Conservation (phyloP, 1,284 basidiomycete species). For the Butyriboletus appendiculatus region DNA sequence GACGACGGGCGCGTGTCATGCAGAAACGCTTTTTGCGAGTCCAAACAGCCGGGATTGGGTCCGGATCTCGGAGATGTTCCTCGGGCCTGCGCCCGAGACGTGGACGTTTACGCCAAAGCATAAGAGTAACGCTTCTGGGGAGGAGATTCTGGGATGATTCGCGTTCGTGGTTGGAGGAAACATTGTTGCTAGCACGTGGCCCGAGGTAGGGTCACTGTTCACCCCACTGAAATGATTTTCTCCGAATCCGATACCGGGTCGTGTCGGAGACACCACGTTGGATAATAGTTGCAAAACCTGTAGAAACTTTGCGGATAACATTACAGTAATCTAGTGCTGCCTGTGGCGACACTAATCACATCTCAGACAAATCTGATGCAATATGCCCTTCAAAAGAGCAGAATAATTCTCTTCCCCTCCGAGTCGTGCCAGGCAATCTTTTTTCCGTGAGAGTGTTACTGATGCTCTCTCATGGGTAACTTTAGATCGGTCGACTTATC, state of each 20-base stretch:
- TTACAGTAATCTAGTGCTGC: background rate
- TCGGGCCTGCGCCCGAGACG: conserved; percentile 66
- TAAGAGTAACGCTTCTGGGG: conserved; percentile 67
- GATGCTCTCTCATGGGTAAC: background rate
- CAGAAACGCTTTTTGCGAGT: conserved; percentile 85
- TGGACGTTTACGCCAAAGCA: conserved; percentile 77
- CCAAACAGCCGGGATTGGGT: conserved; percentile 91
- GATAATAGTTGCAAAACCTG: background rate
- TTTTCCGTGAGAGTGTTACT: conserved; percentile 1
- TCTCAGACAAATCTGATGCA: no score
- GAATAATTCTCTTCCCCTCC: background rate
- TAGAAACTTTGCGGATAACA: background rate
- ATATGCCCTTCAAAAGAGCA: background rate
- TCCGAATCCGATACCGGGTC: background rate
- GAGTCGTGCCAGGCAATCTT: no score
- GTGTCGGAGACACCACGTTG: background rate
- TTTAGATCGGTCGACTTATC: background rate
- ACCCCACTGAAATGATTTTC: background rate
- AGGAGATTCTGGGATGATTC: conserved; percentile 50
- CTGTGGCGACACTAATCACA: background rate
- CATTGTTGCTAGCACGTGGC: background rate
- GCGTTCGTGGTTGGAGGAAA: background rate
- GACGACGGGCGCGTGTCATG: background rate
- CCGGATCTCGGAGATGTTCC: conserved; percentile 93
- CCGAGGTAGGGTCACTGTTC: no score